Evolutionary conservation across 2,329 filamentous ascomycete genomes (phyloP).

Genomic region (Whalleya microplaca): DNA sequence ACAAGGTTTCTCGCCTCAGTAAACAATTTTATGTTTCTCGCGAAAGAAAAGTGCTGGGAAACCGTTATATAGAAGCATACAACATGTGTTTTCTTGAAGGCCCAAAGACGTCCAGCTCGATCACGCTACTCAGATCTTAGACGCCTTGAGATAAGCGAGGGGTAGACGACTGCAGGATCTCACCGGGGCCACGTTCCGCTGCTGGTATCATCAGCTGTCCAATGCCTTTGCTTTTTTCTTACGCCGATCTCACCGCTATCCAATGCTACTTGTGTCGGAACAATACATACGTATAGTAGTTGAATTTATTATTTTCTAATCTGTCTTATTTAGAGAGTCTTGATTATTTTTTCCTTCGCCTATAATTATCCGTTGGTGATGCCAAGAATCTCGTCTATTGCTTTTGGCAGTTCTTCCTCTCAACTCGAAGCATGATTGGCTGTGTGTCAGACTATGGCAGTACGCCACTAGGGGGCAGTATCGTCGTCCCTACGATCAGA

Average conservation of each 20-base stretch:
- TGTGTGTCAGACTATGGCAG: constrained; percentile 18
- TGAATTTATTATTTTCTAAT: not conserved
- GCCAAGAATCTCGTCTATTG: not conserved
- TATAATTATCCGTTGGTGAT: not conserved
- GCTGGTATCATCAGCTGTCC: not conserved
- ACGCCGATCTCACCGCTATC: not conserved
- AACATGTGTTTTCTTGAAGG: too few species aligned
- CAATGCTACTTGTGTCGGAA: not conserved
- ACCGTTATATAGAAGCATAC: too few species aligned
- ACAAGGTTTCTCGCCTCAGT: too few species aligned
- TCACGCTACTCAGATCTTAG: not conserved
- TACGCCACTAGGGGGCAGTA: constrained; percentile 18
- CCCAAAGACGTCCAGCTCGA: too few species aligned
- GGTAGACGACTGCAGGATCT: not conserved
- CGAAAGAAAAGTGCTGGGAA: too few species aligned
- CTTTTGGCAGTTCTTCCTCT: constrained; percentile 5
- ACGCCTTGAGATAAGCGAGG: not conserved
- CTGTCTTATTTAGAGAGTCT: not conserved
- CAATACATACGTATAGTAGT: not conserved
- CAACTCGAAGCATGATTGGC: constrained; percentile 15
- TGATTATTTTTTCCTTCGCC: not conserved
- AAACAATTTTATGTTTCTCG: too few species aligned
- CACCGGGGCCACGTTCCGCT: not conserved
- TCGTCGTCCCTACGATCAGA: constrained; percentile 18
- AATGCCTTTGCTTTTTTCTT: not conserved